A percentile compares a stretch with the other conserved stretches of the same genome.
Conservation (phyloP, 176 grass and related monocot species). For the Saccharum officinarum region DNA sequence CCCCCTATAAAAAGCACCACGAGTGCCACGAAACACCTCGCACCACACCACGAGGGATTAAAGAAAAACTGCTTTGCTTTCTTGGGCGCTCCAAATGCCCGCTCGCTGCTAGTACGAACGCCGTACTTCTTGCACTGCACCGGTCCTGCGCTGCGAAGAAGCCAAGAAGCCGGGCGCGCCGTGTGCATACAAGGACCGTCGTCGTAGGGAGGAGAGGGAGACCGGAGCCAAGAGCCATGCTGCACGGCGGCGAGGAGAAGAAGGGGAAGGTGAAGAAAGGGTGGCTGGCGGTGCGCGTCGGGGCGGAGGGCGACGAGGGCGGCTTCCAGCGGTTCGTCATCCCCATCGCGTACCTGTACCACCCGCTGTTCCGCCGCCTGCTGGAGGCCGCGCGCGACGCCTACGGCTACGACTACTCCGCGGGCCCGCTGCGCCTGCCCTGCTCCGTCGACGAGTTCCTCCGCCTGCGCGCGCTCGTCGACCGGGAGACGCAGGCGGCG, state of each 20-base stretch:
- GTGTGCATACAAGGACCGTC: background rate
- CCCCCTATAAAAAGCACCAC: conserved; percentile 39
- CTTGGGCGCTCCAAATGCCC: background rate
- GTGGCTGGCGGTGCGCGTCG: conserved; percentile 79
- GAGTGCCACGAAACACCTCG: background rate
- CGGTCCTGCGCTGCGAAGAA: background rate
- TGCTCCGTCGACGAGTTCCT: conserved; percentile 95
- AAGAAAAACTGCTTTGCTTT: background rate
- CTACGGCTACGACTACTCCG: conserved; percentile 75
- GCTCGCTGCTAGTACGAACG: background rate
- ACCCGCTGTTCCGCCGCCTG: conserved; percentile 61
- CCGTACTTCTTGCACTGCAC: background rate
- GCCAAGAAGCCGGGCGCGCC: background rate
- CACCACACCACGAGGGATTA: background rate
- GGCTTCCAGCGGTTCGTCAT: conserved; percentile 65
- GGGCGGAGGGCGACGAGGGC: conserved; percentile 40
- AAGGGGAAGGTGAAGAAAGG: conserved; percentile 95
- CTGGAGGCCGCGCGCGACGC: conserved; percentile 73
- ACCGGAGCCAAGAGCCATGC: conserved; percentile 11
- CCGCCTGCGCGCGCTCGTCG: conserved; percentile 64
- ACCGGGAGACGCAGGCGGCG: conserved; percentile 46
- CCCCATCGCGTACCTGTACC: conserved; percentile 95
- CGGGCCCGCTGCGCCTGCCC: conserved; percentile 67
- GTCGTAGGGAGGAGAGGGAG: too few species aligned
- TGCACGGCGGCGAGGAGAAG: conserved; percentile 49